Evolutionary conservation across 345 rosid species (phyloP), one percentile per base, ranked within the genome.

Genomic region (Sapria himalayana): DNA sequence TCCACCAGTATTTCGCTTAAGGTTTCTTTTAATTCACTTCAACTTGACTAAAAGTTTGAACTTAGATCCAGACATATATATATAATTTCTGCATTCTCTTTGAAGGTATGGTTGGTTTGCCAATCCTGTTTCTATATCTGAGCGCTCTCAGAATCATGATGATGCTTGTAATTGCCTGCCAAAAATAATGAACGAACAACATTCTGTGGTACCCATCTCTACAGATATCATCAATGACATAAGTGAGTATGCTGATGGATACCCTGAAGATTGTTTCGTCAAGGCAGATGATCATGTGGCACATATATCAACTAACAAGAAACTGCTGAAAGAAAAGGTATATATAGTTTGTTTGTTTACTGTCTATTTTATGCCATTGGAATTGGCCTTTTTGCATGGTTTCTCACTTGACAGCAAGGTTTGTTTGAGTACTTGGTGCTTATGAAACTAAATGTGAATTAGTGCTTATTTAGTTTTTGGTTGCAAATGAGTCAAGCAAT

Each of bases 51-150:
- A 45, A 36, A 8, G 23, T 33, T 57, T n/a, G 36, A 6, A 48
- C 7, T 38, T 50, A 22, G 29, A 20, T 29, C 27, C 41, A 17
- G 40, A 19, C 37, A 27, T 14, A 33, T n/a, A 31, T 49, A 33
- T 35, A 54, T 53, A 46, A 60, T 24, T 23, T 40, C 39, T 23
- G n/a, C 44, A 22, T 21, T 46, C 13, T 54, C 18, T 46, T 46
- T 70, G 66, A 69, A 91, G 99, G 92, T 91, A 91, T 61, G 99
- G 95, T 37, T 91, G 99, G 99, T 67, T 91, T 43, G 58, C 73
- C 43, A 50, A 56, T 44, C 19, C 51, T 21, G 59, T 61, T 46
- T 45, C 65, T 49, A 70, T 57, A 23, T 50, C 71, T 41, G 63
- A 60, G 37, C 68, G 31, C 29, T 47, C 54, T 44, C 37, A 50